These are phyloP conservation scores for Rhododendron ferrugineum DNA, from an alignment of 148 eudicot genomes.

Conservation along the genomic window DNA sequence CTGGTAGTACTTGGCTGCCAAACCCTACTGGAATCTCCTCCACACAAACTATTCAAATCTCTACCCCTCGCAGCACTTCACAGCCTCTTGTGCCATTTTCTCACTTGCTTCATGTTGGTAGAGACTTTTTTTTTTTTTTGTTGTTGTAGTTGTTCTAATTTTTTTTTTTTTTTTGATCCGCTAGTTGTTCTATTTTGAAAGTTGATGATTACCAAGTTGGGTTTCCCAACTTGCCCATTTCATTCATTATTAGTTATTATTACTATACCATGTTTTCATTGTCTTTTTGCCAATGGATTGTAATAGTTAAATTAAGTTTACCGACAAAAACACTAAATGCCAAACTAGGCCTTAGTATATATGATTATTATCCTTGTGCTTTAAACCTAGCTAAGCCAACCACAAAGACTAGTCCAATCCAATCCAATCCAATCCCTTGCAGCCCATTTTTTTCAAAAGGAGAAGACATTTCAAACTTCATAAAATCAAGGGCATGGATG, in stretches of 20 bases:
- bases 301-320: background rate
- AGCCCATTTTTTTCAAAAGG: background rate
- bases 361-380: background rate
- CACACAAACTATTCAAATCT: background rate
- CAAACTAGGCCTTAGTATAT: too few species aligned
- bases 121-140: background rate
- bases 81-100: constrained; percentile 1
- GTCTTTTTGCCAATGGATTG: background rate
- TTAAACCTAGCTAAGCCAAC: background rate
- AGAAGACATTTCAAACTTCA: background rate
- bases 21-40: background rate
- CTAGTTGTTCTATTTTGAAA: background rate
- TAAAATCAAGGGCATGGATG: background rate
- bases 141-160: too few species aligned
- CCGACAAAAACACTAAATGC: background rate
- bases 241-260: background rate
- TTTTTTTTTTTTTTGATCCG: too few species aligned
- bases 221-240: background rate
- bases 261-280: background rate
- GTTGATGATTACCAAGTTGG: background rate
- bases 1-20: background rate
- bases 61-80: background rate
- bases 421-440: background rate
- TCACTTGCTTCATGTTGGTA: background rate
- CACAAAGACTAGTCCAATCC: background rate